phyloP scores from a whole-genome alignment of 257 asterid species.

The Solanum megistacrolobum region DNA sequence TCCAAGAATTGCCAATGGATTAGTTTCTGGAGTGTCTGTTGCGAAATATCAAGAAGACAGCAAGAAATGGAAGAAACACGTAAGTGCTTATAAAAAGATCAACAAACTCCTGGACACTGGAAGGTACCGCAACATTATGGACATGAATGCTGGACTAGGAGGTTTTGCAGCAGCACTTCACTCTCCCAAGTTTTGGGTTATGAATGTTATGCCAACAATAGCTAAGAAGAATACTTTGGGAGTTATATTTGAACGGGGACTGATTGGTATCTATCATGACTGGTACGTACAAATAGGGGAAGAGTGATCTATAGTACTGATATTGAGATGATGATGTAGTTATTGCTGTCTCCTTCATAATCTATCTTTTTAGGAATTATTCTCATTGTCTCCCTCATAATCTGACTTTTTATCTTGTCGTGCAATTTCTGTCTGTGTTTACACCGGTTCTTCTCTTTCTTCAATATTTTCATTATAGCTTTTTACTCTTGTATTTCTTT shows the following conservation, averaged over 20 bases:
- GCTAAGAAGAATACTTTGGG: conserved; percentile 80
- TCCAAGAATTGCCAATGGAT: conserved; percentile 76
- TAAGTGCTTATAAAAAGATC: conserved; percentile 65
- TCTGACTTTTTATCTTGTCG: neutral
- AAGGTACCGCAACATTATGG: conserved; percentile 96
- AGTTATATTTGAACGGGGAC: conserved; percentile 76
- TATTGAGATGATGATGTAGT: neutral
- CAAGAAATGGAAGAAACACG: conserved; percentile 82
- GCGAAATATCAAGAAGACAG: conserved; percentile 59
- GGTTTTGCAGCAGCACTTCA: conserved; percentile 83
- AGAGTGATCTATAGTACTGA: neutral
- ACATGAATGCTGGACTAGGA: conserved; percentile 96
- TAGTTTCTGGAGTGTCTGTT: conserved; percentile 59
- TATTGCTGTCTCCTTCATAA: neutral
- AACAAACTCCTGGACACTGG: conserved; percentile 77
- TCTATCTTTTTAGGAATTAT: neutral
- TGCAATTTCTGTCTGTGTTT: neutral
- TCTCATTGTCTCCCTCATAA: neutral
- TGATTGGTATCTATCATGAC: conserved; percentile 87
- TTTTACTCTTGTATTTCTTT: neutral
- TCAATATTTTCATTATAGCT: neutral
- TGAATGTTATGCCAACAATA: conserved; percentile 88
- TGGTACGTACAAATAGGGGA: conserved; percentile 30
- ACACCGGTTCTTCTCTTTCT: neutral
- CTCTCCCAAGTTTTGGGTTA: conserved; percentile 84